Conservation (phyloP, 805 yeast species). For the Saturnispora gosingensis region DNA sequence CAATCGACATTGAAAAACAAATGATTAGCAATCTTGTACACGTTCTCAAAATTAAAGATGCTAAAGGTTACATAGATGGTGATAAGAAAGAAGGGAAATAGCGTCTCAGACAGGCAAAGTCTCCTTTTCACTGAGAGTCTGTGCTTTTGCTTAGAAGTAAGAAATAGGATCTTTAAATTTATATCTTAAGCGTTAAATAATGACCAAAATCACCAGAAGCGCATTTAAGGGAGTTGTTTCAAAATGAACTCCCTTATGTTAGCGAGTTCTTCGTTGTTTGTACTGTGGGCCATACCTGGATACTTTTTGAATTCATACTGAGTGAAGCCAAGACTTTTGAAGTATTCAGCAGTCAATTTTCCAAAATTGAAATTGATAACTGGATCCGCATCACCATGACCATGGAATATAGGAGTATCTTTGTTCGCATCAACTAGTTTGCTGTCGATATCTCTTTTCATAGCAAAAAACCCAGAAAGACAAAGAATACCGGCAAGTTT, state of each 20-base stretch:
- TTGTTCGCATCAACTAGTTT: constrained; percentile 34
- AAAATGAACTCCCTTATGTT: constrained; percentile 41
- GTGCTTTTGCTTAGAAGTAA: background rate
- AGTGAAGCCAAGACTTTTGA: constrained; percentile 36
- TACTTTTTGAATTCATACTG: constrained; percentile 46
- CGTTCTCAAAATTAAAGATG: background rate
- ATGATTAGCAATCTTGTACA: background rate
- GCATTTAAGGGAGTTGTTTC: background rate
- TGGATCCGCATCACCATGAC: constrained; percentile 79
- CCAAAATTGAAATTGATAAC: constrained; percentile 41
- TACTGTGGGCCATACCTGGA: constrained; percentile 57
- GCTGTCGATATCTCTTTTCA: constrained; percentile 21
- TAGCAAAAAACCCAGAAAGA: constrained; percentile 65
- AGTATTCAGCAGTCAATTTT: constrained; percentile 34
- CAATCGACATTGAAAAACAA: constrained; percentile 30
- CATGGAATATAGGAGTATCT: constrained; percentile 73
- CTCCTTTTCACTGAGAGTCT: background rate
- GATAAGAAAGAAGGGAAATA: background rate
- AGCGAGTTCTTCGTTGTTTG: constrained; percentile 54
- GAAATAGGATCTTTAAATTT: background rate
- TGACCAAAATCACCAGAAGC: background rate
- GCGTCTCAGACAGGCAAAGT: too few relatives aligned
- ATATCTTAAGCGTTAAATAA: background rate
- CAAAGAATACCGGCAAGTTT: constrained; percentile 74
- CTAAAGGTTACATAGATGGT: background rate